Evolutionary conservation across 2,329 filamentous ascomycete genomes (phyloP), one percentile per base, ranked within the genome.

Genomic region (Myriosclerotinia scirpicola): DNA sequence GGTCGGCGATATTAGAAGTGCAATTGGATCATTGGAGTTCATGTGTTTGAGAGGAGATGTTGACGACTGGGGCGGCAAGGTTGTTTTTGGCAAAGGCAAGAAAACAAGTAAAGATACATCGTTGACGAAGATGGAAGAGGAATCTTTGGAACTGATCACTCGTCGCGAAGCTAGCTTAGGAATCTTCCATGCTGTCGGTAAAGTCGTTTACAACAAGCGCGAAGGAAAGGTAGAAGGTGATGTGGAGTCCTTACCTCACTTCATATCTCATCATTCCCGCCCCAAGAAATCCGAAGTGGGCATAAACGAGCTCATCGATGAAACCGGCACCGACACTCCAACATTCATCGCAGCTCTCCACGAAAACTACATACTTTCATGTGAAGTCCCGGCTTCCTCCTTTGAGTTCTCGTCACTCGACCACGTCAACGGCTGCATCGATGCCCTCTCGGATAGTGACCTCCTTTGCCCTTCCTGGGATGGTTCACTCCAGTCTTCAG

Each of bases 181-280:
- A 1, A 92, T 99, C 61, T 99, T 99, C 75, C 95, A 99, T 77
- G 93, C 95, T 0, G 91, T 98, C 15, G 95, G 94, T 4, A 97
- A 95, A 76, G 91, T 99, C 2, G 89, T 98, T 0, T 96, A 98
- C 80, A 99, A 99, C 80, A 99, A 97, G 77, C 86, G 95, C 55
- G 84, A 90, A 30, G 87, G 89, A 38, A 76, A 69, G 55, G 77
- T 78, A 54, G 67, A 76, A 11, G 78, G 81, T 42, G 78, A 78
- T 22, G 80, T 80, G 4, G 87, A 90, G 72, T 77, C 78, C 34
- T 79, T 92, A 22, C 89, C 89, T 6, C 72, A 77, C n/a, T 84
- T 87, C 75, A 76, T 91, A 46, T 80, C 82, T 4, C 81, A 85
- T 14, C 78, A 83, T 70, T 82, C 85, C 7, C 82, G 89, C 6